phyloP scores from a whole-genome alignment of 116 monocot genomes.

The Thalassia testudinum region DNA sequence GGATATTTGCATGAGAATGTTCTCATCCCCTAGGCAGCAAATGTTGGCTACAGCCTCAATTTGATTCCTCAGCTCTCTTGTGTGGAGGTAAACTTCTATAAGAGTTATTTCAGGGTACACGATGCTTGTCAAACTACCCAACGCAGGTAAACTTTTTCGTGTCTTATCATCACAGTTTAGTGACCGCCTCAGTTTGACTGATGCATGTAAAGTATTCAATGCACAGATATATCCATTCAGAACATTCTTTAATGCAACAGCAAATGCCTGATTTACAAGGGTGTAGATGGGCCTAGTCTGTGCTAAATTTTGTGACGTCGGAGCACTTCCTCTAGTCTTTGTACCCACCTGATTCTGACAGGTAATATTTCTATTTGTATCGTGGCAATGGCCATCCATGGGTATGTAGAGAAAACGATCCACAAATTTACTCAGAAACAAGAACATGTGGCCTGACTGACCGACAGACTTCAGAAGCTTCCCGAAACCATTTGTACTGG shows the following conservation, averaged over 20 bases:
- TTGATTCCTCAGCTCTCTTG: conserved; percentile 54
- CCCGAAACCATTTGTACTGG: conserved; percentile 45
- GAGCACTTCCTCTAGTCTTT: background rate
- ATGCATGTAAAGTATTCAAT: conserved; percentile 56
- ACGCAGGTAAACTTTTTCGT: background rate
- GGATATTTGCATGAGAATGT: conserved; percentile 7
- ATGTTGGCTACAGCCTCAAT: conserved; percentile 75
- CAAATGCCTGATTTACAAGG: conserved; percentile 87
- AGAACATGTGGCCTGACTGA: conserved; percentile 38
- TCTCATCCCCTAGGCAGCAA: conserved; percentile 30
- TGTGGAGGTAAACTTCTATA: conserved; percentile 85
- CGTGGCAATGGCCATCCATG: background rate
- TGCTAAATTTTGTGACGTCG: background rate
- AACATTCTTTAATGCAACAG: conserved; percentile 62
- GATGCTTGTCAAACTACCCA: conserved; percentile 15
- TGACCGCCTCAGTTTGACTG: conserved; percentile 60
- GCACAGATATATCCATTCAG: conserved; percentile 72
- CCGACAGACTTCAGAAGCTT: conserved; percentile 51
- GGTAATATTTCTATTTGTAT: background rate
- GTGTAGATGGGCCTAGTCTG: conserved; percentile 20
- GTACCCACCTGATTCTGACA: background rate
- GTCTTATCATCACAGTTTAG: conserved; percentile 4
- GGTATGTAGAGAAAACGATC: conserved; percentile 19
- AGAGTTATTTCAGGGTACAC: conserved; percentile 49
- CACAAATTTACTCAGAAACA: conserved; percentile 54